These are phyloP conservation scores for Penicillium sp. DNA, from an alignment of 2,329 filamentous ascomycete species.

Conservation along the genomic window DNA sequence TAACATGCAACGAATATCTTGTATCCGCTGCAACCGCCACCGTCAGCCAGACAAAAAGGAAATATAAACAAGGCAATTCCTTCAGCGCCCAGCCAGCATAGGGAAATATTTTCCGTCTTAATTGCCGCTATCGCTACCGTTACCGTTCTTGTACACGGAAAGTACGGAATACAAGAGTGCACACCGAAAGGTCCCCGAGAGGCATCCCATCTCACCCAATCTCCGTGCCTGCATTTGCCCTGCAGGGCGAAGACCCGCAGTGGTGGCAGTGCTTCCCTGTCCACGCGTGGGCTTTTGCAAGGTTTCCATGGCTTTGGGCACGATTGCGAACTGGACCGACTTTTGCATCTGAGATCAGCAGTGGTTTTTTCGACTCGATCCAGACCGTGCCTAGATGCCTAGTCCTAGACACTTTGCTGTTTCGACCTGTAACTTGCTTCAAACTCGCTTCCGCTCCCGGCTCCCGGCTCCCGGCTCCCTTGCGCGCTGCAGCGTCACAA, in stretches of 20 bases:
- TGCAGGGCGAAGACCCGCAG: constrained; percentile 9
- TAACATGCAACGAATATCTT: constrained; percentile 6
- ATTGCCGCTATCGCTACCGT: not conserved
- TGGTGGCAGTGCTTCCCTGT: constrained; percentile 5
- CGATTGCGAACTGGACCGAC: constrained; percentile 5
- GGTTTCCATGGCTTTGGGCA: constrained; percentile 1
- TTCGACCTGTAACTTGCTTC: not conserved
- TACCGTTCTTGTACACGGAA: not conserved
- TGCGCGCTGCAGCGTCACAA: constrained; percentile 14
- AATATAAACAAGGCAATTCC: not conserved
- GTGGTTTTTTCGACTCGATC: not conserved
- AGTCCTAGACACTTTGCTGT: not conserved
- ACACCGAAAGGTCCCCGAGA: not conserved
- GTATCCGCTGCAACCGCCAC: constrained; percentile 23
- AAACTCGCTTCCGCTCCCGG: not conserved
- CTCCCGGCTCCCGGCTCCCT: constrained; percentile 3
- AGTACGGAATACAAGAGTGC: not conserved
- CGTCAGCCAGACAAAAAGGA: constrained; percentile 1
- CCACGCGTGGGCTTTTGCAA: constrained; percentile 1
- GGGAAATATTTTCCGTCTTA: not conserved
- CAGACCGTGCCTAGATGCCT: not conserved
- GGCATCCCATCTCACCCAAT: not conserved
- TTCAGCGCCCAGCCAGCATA: not conserved
- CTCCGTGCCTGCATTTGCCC: constrained; percentile 15
- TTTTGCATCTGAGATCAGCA: constrained; percentile 11